Conservation (phyloP, 2,329 filamentous ascomycete genomes). For the Akanthomyces dipterigenus region DNA sequence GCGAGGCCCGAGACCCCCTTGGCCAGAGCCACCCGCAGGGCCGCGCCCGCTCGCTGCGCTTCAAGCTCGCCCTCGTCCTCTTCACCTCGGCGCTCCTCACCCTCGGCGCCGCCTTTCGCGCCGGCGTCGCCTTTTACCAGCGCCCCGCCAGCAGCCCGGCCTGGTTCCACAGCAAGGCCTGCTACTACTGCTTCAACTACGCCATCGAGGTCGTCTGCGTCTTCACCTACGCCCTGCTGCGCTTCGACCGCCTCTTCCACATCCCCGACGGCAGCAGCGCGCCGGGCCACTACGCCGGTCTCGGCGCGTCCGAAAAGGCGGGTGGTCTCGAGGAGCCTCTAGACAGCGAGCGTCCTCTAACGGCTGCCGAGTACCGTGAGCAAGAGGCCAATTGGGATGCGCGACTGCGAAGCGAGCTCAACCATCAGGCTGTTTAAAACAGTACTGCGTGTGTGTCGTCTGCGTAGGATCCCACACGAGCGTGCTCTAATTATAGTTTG, state of each 20-base stretch:
- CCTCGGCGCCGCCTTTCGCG: constrained; percentile 63
- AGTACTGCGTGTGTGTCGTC: not conserved
- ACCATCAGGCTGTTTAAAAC: constrained; percentile 17
- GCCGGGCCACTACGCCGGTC: constrained; percentile 42
- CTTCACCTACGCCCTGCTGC: constrained; percentile 55
- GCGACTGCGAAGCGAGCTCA: constrained; percentile 16
- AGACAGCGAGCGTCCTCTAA: constrained; percentile 20
- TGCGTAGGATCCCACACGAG: too few relatives aligned
- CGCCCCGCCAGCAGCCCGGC: constrained; percentile 48
- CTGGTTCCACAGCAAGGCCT: constrained; percentile 64
- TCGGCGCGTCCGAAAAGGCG: constrained; percentile 8
- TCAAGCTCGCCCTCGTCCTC: constrained; percentile 60
- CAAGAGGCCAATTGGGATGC: constrained; percentile 19
- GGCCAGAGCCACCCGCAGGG: constrained; percentile 58
- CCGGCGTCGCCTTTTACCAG: constrained; percentile 49
- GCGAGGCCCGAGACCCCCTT: constrained; percentile 38
- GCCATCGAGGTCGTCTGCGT: constrained; percentile 65
- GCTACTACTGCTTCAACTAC: constrained; percentile 78
- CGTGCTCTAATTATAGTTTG: not conserved
- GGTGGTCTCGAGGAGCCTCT: constrained; percentile 19
- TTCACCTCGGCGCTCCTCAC: constrained; percentile 53
- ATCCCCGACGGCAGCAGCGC: constrained; percentile 62
- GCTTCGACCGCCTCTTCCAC: constrained; percentile 71
- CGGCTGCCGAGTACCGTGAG: constrained; percentile 13
- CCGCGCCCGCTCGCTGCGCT: constrained; percentile 50